Evolutionary conservation across 2,329 filamentous ascomycete species (phyloP).

Genomic region (Arachnomyces sp.): DNA sequence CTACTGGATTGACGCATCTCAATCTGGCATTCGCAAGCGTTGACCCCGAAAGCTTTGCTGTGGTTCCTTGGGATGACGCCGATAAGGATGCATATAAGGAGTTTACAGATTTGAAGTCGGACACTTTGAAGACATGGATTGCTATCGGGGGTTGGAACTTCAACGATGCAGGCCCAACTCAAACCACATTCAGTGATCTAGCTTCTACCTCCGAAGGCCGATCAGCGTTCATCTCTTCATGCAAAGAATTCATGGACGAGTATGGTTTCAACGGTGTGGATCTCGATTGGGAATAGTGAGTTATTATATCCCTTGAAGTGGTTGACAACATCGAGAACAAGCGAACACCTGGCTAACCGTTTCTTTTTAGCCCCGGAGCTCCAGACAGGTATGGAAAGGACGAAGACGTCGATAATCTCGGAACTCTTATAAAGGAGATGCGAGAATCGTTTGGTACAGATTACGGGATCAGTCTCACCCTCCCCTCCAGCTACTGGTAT

Average conservation of each 20-base stretch:
- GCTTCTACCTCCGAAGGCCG: slow-evolving; percentile 11
- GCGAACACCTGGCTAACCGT: no score
- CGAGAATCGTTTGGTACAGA: no score
- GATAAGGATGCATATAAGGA: slow-evolving; percentile 14
- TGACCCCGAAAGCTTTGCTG: slow-evolving; percentile 25
- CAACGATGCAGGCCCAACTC: slow-evolving; percentile 17
- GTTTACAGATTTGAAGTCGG: slow-evolving; percentile 27
- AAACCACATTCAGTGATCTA: slow-evolving; percentile 13
- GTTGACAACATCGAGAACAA: background rate
- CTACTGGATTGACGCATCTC: slow-evolving; percentile 13
- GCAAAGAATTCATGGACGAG: slow-evolving; percentile 33
- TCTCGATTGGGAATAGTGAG: slow-evolving; percentile 14
- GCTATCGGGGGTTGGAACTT: slow-evolving; percentile 21
- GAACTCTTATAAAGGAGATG: no score
- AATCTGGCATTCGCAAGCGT: slow-evolving; percentile 37
- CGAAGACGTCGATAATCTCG: no score
- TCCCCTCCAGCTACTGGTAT: slow-evolving; percentile 20
- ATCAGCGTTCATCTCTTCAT: slow-evolving; percentile 28
- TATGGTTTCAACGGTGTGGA: slow-evolving; percentile 22
- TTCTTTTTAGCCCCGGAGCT: slow-evolving; percentile 1
- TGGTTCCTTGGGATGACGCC: slow-evolving; percentile 18
- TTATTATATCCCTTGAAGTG: background rate
- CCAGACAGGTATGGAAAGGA: background rate
- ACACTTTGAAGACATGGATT: slow-evolving; percentile 18
- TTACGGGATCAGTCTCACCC: no score